phyloP scores from a whole-genome alignment of 2,329 filamentous ascomycete species.

The Verruconis gallopava region DNA sequence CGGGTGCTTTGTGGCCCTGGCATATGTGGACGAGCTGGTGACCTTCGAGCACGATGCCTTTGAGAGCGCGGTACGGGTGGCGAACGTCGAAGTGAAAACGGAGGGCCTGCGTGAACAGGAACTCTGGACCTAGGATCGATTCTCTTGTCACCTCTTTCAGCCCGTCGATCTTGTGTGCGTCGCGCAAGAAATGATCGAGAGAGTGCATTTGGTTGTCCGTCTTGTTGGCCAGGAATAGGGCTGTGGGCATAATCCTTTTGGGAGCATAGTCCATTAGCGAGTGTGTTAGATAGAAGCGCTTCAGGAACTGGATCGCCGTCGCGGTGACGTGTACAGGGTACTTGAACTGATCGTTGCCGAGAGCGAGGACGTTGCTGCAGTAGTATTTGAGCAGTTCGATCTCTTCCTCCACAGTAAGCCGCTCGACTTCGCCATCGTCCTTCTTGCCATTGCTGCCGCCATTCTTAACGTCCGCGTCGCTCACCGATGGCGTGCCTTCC shows the following conservation, averaged over 20 bases:
- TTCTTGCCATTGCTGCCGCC: constrained; percentile 17
- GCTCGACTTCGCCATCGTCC: constrained; percentile 50
- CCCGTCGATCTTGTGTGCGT: background rate
- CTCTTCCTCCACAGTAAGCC: constrained; percentile 75
- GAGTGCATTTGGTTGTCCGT: constrained; percentile 73
- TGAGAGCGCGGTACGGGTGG: constrained; percentile 78
- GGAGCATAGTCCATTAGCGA: constrained; percentile 94
- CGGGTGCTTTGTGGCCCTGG: constrained; percentile 13
- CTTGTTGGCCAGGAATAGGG: constrained; percentile 87
- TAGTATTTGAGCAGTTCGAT: constrained; percentile 70
- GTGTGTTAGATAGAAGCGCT: constrained; percentile 91
- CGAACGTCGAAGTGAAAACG: constrained; percentile 88
- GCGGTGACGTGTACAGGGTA: constrained; percentile 32
- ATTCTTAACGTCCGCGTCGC: constrained; percentile 13
- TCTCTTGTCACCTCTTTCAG: constrained; percentile 50
- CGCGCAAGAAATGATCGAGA: constrained; percentile 37
- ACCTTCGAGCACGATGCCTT: constrained; percentile 54
- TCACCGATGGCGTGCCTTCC: background rate
- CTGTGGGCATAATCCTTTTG: constrained; percentile 75
- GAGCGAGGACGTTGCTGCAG: constrained; percentile 45
- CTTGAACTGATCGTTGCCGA: constrained; percentile 13
- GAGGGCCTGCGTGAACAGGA: constrained; percentile 80
- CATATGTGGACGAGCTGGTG: constrained; percentile 16
- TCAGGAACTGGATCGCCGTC: constrained; percentile 79
- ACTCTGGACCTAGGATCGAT: constrained; percentile 81